These are phyloP conservation scores for Vararia minispora DNA, from an alignment of 768 basidiomycete species.

Conservation along the genomic window DNA sequence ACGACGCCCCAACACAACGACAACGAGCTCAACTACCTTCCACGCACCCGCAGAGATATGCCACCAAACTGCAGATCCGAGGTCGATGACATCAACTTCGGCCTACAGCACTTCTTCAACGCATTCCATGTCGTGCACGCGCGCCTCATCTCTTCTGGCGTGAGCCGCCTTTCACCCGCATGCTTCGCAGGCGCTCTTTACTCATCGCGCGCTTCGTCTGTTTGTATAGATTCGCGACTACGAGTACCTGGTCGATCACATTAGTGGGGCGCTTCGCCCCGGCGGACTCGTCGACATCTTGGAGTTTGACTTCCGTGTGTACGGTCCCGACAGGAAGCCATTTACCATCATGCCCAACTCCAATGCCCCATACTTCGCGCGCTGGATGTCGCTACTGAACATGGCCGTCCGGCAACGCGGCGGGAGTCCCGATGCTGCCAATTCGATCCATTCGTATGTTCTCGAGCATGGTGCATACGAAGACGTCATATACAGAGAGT, in stretches of 20 bases:
- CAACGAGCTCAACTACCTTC: slow-evolving; percentile 11
- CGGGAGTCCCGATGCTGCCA: slow-evolving; percentile 52
- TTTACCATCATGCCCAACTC: slow-evolving; percentile 30
- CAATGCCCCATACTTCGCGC: slow-evolving; percentile 45
- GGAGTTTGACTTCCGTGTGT: slow-evolving; percentile 62
- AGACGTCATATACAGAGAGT: slow-evolving; percentile 43
- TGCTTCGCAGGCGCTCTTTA: slow-evolving; percentile 12
- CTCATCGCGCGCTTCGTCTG: slow-evolving; percentile 7
- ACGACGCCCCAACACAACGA: no score
- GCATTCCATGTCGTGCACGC: slow-evolving; percentile 70
- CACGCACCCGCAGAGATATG: slow-evolving; percentile 36
- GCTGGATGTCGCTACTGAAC: slow-evolving; percentile 48
- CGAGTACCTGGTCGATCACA: slow-evolving; percentile 49
- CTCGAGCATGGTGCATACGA: slow-evolving; percentile 44
- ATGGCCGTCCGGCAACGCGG: slow-evolving; percentile 45
- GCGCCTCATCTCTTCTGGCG: slow-evolving; percentile 62
- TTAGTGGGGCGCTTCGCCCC: slow-evolving; percentile 54
- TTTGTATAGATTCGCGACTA: slow-evolving; percentile 56
- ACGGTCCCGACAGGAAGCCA: slow-evolving; percentile 37
- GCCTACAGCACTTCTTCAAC: slow-evolving; percentile 71
- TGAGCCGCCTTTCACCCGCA: slow-evolving; percentile 25
- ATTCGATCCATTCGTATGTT: slow-evolving; percentile 45
- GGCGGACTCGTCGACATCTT: slow-evolving; percentile 55
- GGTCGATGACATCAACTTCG: slow-evolving; percentile 77
- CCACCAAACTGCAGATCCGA: slow-evolving; percentile 68